Base-by-base conservation (phyloP, 2,329 filamentous ascomycete species). In the Diaporthe helianthi region DNA sequence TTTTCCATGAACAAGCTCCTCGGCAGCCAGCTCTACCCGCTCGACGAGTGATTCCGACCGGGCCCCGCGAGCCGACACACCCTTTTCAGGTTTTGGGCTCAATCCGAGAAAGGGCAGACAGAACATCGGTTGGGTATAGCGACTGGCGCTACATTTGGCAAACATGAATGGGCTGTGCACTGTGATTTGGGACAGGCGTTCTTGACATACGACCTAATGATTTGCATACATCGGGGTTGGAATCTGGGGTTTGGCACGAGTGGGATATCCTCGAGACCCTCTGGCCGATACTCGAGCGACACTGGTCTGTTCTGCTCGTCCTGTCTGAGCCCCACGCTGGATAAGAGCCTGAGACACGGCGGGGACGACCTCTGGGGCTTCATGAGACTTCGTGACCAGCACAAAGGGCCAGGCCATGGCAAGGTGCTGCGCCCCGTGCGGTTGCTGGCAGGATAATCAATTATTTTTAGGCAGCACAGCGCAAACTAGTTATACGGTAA, bases 1-100 rank as follows among this genome's bases (percentile, higher is more conserved):
- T 99, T 99, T 80, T 94, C 93, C 74, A 98, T 99, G 95, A 98
- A 97, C 84, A 98, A 98, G 84, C 88, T 97, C 19, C 89, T 98
- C 13, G 93, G 93, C 72, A 90, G 92, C 78, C 95, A 98, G 76
- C 85, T 98, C 47, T 98, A 97, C 77, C 92, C 92, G 2, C 86
- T 93, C 58, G 93, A 95, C 65, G 93, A 96, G 79, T 70, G 65
- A 36, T 3, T 9, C 41, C 41, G 19, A 22, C 41, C 19, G 9
- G 24, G 8, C 29, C n/a, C 41, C 3, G 52, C 19, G 29, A n/a
- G 38, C 17, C 52, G 22, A n/a, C 36, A 52, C 15, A 44, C 31
- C 51, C 41, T 15, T 33, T 33, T 24, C 3, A 29, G 8, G 67
- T 17, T 13, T 31, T 38, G 4, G 46, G 55, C 36, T 53, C 49